phyloP scores from a whole-genome alignment of 2,329 filamentous ascomycete species.

The Fusarium sp. region DNA sequence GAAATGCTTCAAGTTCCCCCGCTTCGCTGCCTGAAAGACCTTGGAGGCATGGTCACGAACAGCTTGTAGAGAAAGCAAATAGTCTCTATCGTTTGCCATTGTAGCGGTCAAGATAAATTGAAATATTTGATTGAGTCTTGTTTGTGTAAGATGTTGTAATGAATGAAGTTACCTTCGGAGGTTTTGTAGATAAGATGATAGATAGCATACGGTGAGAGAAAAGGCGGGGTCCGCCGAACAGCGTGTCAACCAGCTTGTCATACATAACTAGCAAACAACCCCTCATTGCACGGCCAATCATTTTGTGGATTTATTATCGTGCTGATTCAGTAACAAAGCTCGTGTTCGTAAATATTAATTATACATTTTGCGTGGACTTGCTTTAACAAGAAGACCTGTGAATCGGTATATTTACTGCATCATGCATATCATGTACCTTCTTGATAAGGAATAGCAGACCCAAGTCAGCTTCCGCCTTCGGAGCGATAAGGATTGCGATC shows the following conservation, averaged over 20 bases:
- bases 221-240: constrained; percentile 2
- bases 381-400: not conserved
- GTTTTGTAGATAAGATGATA: not conserved
- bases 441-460: not conserved
- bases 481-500: not conserved
- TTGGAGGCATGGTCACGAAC: constrained; percentile 51
- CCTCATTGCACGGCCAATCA: not conserved
- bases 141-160: not conserved
- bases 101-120: not conserved
- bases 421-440: not conserved
- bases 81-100: constrained; percentile 38
- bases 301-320: not conserved
- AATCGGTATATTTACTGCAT: not conserved
- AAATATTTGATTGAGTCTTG: not conserved
- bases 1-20: constrained; percentile 55
- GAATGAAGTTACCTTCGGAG: not conserved
- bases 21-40: constrained; percentile 52
- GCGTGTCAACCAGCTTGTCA: constrained; percentile 4
- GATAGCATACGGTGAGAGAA: not conserved
- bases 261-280: not conserved
- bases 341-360: not conserved
- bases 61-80: constrained; percentile 52
- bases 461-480: not conserved
- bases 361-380: not conserved
- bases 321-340: not conserved